Conservation (phyloP, 75 land plant species). For the Pinus tabuliformis region DNA sequence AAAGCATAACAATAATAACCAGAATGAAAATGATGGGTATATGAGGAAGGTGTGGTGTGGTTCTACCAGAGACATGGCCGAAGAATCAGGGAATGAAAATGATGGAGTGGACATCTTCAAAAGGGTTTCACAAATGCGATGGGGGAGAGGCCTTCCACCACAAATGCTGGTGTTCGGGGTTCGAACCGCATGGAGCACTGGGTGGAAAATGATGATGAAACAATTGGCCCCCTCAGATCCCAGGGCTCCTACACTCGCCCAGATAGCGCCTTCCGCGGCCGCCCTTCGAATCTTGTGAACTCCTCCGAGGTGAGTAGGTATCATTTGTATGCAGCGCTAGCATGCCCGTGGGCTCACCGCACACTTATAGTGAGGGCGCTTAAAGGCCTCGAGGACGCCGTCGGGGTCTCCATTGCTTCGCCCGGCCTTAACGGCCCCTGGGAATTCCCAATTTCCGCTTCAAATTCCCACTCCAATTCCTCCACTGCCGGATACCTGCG, state of each 20-base stretch:
- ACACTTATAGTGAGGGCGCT: constrained; percentile 77
- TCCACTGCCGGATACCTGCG: constrained; percentile 1
- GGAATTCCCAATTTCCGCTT: constrained; percentile 35
- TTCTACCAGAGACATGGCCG: no score
- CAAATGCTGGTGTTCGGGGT: constrained; percentile 66
- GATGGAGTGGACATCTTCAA: constrained; percentile 27
- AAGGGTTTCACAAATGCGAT: constrained; percentile 46
- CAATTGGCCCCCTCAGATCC: constrained; percentile 87
- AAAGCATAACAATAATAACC: no score
- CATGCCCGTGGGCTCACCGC: constrained; percentile 96
- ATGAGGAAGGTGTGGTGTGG: no score
- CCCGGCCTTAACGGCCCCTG: constrained; percentile 74
- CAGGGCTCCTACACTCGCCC: constrained; percentile 42
- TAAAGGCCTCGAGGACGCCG: constrained; percentile 51
- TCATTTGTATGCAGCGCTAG: constrained; percentile 83
- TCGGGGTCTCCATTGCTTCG: constrained; percentile 69
- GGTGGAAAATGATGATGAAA: constrained; percentile 92
- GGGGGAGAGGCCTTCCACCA: constrained; percentile 85
- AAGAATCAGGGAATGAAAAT: neutral
- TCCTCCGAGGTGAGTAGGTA: constrained; percentile 16
- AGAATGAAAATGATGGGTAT: no score
- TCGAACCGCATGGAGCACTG: constrained; percentile 65
- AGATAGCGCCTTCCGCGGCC: constrained; percentile 37
- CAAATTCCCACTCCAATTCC: neutral
- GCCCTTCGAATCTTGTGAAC: neutral